Percentiles rank a stretch among this genome's conserved stretches.
Evolutionary conservation across 345 rosid species (phyloP).

Genomic region (Crucihimalaya himalaica): DNA sequence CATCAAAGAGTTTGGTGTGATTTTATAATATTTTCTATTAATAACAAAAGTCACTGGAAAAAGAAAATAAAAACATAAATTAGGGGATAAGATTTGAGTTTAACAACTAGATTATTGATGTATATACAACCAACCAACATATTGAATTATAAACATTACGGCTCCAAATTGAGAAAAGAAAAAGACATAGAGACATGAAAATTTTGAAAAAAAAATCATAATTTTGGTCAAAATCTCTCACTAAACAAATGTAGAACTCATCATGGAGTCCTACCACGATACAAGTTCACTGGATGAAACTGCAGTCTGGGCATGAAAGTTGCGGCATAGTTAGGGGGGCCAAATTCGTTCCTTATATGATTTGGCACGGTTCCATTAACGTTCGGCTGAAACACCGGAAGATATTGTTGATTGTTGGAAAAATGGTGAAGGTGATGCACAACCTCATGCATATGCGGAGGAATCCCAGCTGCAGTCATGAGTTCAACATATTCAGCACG

Average conservation of each 20-base stretch:
- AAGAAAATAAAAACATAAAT: too few species aligned
- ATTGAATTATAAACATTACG: neutral
- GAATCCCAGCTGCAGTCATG: conserved; percentile 5
- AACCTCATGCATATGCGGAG: neutral
- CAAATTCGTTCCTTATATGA: neutral
- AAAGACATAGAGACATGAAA: neutral
- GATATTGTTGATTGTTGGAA: neutral
- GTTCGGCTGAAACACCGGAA: neutral
- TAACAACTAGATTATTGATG: neutral
- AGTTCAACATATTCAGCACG: conserved; percentile 40
- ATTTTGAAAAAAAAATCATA: neutral
- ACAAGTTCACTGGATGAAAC: neutral
- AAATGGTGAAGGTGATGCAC: neutral
- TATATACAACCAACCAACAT: neutral
- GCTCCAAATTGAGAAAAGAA: neutral
- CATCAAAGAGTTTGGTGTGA: too few species aligned
- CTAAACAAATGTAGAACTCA: too few species aligned
- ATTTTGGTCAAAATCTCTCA: too few species aligned
- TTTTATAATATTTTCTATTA: too few species aligned
- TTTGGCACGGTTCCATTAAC: neutral
- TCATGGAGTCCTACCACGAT: neutral
- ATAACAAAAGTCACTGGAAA: neutral
- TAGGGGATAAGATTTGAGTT: neutral
- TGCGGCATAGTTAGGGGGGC: neutral
- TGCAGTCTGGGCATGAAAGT: neutral